Base-by-base conservation (phyloP, 495 filamentous ascomycete species). In the Evansstolkia leycettana region DNA sequence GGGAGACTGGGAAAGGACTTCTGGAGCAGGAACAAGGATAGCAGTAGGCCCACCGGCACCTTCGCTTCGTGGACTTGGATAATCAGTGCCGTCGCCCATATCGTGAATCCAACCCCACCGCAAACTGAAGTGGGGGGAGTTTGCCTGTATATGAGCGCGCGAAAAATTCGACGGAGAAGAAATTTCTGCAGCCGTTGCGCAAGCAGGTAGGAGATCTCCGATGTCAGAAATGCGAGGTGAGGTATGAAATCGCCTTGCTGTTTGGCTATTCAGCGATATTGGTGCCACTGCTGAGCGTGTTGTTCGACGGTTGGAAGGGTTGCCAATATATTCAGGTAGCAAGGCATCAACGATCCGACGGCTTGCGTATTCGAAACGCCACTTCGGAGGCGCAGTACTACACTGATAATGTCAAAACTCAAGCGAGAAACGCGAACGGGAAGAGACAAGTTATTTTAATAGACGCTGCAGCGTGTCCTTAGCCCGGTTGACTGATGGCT, bases 31-130 rank as follows among this genome's bases (percentile, higher is more conserved):
- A 36, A 62, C 60, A 28, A 68, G 56, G 36, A 57, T 48, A 36
- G 62, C 55, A 23, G 55, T 54, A 23, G 58, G 56, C 38, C 56
- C 60, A 41, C 50, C 46, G 20, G 55, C 47, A 54, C 54, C 64
- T 63, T 68, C 64, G 51, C 64, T 68, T 64, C 58, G 52, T 47
- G 64, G 64, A 50, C 62, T 66, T 47, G 64, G 64, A 54, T 68
- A 68, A 51, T 68, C 62, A 63, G 60, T 59, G 29, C 60, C 62
- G 60, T 65, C 62, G 39, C 64, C 64, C 64, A 68, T 68, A 52
- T 60, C 54, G 55, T 29, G 31, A 36, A 45, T 38, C 31, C 24
- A 38, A 46, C 42, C 57, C 58, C 60, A 52, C 60, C 53, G 56
- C 52, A 31, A 45, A 48, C 40, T 45, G 47, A 49, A 45, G 39